Evolutionary conservation across 495 filamentous ascomycete genomes (phyloP).

Genomic region (Penicillium simplicissimum): DNA sequence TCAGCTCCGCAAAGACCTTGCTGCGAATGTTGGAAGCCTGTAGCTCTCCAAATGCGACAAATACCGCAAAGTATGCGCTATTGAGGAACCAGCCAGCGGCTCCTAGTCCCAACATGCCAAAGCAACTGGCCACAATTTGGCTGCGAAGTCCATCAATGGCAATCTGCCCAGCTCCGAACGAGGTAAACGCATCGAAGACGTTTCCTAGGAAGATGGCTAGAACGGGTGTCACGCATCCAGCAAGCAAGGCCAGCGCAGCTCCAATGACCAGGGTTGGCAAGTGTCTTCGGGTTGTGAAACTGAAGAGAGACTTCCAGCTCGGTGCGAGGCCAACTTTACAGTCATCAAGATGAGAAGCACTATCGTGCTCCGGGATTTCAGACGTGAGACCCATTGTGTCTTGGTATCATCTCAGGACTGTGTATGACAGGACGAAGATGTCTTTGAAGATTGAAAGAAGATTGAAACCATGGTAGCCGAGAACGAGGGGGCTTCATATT

Average conservation of each 20-base stretch:
- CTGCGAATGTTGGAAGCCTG: slow-evolving; percentile 68
- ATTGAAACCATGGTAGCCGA: not conserved
- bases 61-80: slow-evolving; percentile 62
- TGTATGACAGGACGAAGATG: not conserved
- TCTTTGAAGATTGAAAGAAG: not conserved
- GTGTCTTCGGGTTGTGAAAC: slow-evolving; percentile 69
- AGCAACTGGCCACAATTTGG: slow-evolving; percentile 57
- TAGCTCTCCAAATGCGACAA: slow-evolving; percentile 77
- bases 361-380: not conserved
- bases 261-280: slow-evolving; percentile 52
- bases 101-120: slow-evolving; percentile 62
- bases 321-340: slow-evolving; percentile 15
- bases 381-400: slow-evolving; percentile 3
- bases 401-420: not conserved
- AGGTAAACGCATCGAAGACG: slow-evolving; percentile 70
- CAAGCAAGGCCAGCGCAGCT: slow-evolving; percentile 55
- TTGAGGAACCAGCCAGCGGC: slow-evolving; percentile 63
- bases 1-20: slow-evolving; percentile 63
- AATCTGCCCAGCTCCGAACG: slow-evolving; percentile 60
- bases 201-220: slow-evolving; percentile 73
- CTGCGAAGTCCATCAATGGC: slow-evolving; percentile 49
- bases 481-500: not conserved
- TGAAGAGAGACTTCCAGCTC: slow-evolving; percentile 61
- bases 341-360: not conserved
- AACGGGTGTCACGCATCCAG: slow-evolving; percentile 62